Percentiles rank a stretch among this genome's conserved stretches.
These are phyloP conservation scores for Trichoderma simmonsii DNA, from an alignment of 2,329 filamentous ascomycete species.

Conservation along the genomic window DNA sequence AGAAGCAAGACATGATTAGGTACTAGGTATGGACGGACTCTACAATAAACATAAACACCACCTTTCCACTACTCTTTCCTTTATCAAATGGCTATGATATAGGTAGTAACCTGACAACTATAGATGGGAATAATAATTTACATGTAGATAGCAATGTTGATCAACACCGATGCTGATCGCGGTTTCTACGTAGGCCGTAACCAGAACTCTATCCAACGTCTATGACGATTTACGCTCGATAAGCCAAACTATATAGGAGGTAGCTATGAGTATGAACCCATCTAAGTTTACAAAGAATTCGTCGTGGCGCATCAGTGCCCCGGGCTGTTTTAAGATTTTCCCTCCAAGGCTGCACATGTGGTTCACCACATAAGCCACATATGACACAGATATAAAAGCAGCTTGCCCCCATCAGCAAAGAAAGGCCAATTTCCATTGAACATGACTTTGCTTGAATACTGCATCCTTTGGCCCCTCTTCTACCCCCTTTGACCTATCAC, in stretches of 20 bases:
- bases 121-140: background rate
- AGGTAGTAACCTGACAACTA: background rate
- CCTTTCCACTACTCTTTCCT: background rate
- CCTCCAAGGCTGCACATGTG: background rate
- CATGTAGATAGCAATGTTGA: no score
- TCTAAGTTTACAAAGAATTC: background rate
- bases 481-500: no score
- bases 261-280: background rate
- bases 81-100: background rate
- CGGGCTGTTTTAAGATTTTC: background rate
- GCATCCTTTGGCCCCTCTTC: background rate
- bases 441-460: background rate
- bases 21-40: no score
- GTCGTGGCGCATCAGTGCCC: background rate
- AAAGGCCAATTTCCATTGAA: background rate
- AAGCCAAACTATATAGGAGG: background rate
- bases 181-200: no score
- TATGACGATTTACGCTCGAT: background rate
- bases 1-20: no score
- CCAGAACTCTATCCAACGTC: background rate
- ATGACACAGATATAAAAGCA: background rate
- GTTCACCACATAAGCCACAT: background rate
- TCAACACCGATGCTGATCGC: no score
- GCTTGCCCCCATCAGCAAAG: background rate
- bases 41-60: background rate